Evolutionary conservation across 2,329 filamentous ascomycete species (phyloP), one percentile per base, ranked within the genome.

Genomic region (Cadophora gregata): DNA sequence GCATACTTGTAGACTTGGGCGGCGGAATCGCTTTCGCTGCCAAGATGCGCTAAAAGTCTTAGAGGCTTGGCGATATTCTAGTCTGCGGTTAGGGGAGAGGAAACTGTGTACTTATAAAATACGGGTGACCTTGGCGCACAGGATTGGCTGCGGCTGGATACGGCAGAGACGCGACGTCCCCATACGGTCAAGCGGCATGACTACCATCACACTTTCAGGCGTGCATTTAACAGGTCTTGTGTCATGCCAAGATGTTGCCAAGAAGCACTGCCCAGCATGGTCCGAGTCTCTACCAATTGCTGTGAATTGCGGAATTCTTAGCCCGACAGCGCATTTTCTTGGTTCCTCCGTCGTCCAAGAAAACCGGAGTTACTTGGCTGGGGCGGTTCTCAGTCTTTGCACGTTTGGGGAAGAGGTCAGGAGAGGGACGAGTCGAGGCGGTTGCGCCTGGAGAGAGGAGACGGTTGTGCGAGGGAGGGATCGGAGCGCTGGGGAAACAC

Each of bases 291-390:
- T 7, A 36, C n/a, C 25, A 25, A 14, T 50, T 3, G 14, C 27
- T 6, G 19, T 50, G 16, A 42, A 50, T 42, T 21, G 36, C 45
- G 42, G 59, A 50, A 61, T 25, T n/a, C 38, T 45, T 61, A 33
- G 42, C 33, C 9, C 25, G 42, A 21, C 16, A 45, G 42, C 42
- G 42, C 42, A 45, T 45, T 45, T 45, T 45, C 42, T 45, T n/a
- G 42, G 42, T 21, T 45, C 42, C 29, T 59, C 58, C 36, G 36
- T 60, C 58, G n/a, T 27, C 59, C 59, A 62, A 62, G 59, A 16
- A 16, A 62, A n/a, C n/a, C 59, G 59, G 45, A 42, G 27, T 36
- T n/a, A 24, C 59, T 51, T 51, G 59, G 59, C 59, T 45, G 38
- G 38, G 25, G 21, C 45, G n/a, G 12, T 29, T 51, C 45, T 62